Conservation (phyloP, 2,329 filamentous ascomycete genomes). For the Rutstroemia sp. region DNA sequence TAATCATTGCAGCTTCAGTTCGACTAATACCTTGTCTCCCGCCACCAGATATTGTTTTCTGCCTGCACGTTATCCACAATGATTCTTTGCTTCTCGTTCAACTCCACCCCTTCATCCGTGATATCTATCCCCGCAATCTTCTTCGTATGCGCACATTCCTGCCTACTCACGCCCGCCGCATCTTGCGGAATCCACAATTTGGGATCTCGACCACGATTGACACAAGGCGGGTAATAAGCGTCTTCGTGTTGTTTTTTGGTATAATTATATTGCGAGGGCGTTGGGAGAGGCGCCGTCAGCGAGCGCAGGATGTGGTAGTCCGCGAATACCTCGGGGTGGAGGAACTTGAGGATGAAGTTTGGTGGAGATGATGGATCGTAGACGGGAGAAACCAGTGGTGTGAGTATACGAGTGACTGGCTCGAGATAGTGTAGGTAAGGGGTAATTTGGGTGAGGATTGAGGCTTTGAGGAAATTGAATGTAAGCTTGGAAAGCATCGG, state of each 20-base stretch:
- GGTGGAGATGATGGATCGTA: constrained; percentile 33
- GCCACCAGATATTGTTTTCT: constrained; percentile 6
- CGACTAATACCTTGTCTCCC: not conserved
- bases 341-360: constrained; percentile 40
- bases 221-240: constrained; percentile 53
- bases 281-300: constrained; percentile 35
- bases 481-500: constrained; percentile 7
- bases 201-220: constrained; percentile 40
- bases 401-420: constrained; percentile 12
- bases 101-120: constrained; percentile 50
- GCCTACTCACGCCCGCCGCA: constrained; percentile 44
- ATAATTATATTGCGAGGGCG: constrained; percentile 36
- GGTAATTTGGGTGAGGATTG: not conserved
- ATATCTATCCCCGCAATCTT: constrained; percentile 49
- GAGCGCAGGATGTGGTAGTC: constrained; percentile 45
- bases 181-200: constrained; percentile 58
- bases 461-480: not conserved
- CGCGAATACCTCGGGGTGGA: constrained; percentile 52
- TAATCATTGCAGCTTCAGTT: not conserved
- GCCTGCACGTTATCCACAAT: constrained; percentile 15
- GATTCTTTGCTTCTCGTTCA: constrained; percentile 36
- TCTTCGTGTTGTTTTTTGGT: constrained; percentile 38
- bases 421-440: not conserved
- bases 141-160: constrained; percentile 46
- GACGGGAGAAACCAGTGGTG: constrained; percentile 13